These are phyloP conservation scores for Astrothelium macrocarpum DNA, from an alignment of 495 filamentous ascomycete genomes.

Conservation along the genomic window DNA sequence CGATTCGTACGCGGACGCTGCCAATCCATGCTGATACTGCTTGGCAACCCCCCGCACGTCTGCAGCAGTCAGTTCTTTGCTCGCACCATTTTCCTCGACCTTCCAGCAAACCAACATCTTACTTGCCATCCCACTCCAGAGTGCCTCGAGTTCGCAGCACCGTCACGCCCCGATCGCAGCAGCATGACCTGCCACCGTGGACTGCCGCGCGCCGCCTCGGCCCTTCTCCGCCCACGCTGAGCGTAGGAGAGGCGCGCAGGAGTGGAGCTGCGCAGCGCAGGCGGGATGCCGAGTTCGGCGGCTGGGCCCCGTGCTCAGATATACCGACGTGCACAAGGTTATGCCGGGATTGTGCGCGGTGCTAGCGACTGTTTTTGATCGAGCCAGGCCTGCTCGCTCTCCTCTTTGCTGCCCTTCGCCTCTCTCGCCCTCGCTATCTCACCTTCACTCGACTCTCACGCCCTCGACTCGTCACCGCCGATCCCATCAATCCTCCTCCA, in stretches of 20 bases:
- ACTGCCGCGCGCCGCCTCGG: too few species aligned
- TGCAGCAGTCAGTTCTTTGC: not conserved
- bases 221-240: too few species aligned
- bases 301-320: not conserved
- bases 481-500: not conserved
- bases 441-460: constrained; percentile 2
- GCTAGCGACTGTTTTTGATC: not conserved
- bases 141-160: not conserved
- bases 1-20: not conserved
- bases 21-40: not conserved
- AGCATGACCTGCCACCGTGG: too few species aligned
- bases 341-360: not conserved
- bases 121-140: not conserved
- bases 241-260: too few species aligned
- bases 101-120: not conserved
- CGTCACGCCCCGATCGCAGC: too few species aligned
- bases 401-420: constrained; percentile 6
- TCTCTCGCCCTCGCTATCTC: constrained; percentile 7
- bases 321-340: constrained; percentile 1
- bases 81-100: not conserved
- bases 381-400: not conserved
- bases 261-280: too few species aligned
- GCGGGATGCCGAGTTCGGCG: constrained; percentile 1
- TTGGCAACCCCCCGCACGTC: not conserved
- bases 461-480: not conserved